Evolutionary conservation across 441 rosid species (phyloP).

Genomic region (Jatropha podagrica): DNA sequence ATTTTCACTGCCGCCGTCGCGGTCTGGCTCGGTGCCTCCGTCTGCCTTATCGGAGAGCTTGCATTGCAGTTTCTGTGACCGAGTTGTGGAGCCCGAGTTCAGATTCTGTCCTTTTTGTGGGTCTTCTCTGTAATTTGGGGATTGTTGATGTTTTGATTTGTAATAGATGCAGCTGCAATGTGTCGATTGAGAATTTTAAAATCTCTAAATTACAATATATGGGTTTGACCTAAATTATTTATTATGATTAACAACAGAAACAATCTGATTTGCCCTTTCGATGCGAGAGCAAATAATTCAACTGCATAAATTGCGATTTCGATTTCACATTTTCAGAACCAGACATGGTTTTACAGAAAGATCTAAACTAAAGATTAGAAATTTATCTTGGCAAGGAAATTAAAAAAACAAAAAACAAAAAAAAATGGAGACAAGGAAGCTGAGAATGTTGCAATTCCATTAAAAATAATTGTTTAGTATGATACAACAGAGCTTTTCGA

Average conservation of each 20-base stretch:
- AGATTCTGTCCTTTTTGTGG: slow-evolving; percentile 81
- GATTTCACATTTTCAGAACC: no score
- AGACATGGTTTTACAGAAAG: no score
- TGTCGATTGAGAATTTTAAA: no score
- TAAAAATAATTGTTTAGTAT: not conserved
- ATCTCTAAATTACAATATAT: no score
- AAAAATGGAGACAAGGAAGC: not conserved
- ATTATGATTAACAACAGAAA: no score
- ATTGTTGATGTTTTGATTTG: not conserved
- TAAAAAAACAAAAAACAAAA: not conserved
- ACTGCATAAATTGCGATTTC: no score
- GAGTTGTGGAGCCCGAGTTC: slow-evolving; percentile 53
- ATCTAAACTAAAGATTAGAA: no score
- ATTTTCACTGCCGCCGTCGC: slow-evolving; percentile 25
- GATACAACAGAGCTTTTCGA: slow-evolving; percentile 8
- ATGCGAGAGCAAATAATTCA: no score
- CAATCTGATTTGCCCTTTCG: no score
- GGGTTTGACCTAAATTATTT: no score
- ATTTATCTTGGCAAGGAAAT: no score
- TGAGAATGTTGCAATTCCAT: slow-evolving; percentile 2
- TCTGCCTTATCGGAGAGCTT: not conserved
- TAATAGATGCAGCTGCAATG: no score
- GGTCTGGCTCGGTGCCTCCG: not conserved
- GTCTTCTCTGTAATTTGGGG: slow-evolving; percentile 40
- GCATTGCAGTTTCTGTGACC: slow-evolving; percentile 27